Percentiles rank a stretch among this genome's conserved stretches.
These are phyloP conservation scores for Draba incana DNA, from an alignment of 345 rosid species.

Conservation along the genomic window DNA sequence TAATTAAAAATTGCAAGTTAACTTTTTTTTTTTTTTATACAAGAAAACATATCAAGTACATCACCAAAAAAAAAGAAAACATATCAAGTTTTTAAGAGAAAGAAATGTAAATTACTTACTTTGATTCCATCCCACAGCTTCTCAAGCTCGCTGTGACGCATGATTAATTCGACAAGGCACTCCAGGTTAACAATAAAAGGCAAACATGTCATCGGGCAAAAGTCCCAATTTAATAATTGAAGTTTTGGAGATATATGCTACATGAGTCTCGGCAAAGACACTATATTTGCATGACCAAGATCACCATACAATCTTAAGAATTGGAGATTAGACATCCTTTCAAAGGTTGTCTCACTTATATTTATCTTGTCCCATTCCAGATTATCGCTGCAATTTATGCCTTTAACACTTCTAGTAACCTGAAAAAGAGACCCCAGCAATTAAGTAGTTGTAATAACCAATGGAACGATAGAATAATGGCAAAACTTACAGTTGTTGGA, in stretches of 20 bases:
- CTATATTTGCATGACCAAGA: background rate
- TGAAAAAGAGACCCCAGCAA: no score
- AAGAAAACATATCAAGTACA: no score
- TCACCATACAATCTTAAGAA: background rate
- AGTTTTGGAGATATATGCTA: background rate
- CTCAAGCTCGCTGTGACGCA: background rate
- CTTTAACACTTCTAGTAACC: conserved; percentile 24
- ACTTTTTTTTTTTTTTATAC: no score
- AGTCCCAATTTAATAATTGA: conserved; percentile 12
- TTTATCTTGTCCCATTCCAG: no score
- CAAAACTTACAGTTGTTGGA: conserved; percentile 19
- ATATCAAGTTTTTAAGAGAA: no score
- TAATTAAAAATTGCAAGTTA: no score
- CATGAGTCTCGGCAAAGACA: background rate
- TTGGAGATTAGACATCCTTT: conserved; percentile 29
- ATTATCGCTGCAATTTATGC: no score
- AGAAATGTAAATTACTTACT: conserved; percentile 4
- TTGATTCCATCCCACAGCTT: conserved; percentile 29
- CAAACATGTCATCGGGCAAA: conserved; percentile 3
- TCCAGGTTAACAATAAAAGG: background rate
- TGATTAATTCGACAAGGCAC: conserved; percentile 13
- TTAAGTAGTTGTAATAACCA: no score
- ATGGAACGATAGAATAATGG: no score
- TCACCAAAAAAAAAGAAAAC: no score
- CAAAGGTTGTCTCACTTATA: background rate